Evolutionary conservation across 192 early-diverging fungal species (phyloP).

Genomic region (Linderina pennispora): DNA sequence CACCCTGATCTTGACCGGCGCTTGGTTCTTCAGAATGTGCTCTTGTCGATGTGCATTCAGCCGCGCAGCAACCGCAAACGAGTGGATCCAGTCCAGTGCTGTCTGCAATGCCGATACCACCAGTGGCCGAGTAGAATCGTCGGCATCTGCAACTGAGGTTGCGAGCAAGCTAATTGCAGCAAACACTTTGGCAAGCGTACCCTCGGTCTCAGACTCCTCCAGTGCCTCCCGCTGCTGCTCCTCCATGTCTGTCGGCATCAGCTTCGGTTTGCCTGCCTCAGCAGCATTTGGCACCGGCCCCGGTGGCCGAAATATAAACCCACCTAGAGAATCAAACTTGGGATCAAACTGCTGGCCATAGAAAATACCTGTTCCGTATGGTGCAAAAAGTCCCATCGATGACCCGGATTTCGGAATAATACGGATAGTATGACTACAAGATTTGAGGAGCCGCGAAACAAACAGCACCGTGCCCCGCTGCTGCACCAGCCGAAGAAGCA

Average conservation of each 20-base stretch:
- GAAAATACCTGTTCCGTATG: no score
- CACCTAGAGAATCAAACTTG: no score
- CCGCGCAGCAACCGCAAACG: constrained; percentile 14
- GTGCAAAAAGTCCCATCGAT: no score
- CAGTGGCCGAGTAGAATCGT: not conserved
- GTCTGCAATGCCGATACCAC: constrained; percentile 7
- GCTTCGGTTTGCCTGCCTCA: not conserved
- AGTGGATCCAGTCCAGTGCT: constrained; percentile 15
- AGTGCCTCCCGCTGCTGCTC: constrained; percentile 12
- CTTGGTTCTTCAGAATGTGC: constrained; percentile 2
- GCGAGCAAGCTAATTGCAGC: constrained; percentile 1
- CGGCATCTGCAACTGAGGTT: not conserved
- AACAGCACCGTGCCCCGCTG: no score
- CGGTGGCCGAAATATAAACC: no score
- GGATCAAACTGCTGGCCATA: no score
- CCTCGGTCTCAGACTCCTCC: constrained; percentile 15
- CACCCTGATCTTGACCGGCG: constrained; percentile 16
- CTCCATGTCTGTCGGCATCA: not conserved
- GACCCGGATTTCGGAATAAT: no score
- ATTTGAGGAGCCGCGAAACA: no score
- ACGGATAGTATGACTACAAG: no score
- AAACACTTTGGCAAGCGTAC: constrained; percentile 12
- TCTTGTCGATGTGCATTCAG: constrained; percentile 12
- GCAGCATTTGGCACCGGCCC: no score
- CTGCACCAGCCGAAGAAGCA: no score